Evolutionary conservation across 495 filamentous ascomycete genomes (phyloP).

Genomic region (Barbatosphaeria neglecta): DNA sequence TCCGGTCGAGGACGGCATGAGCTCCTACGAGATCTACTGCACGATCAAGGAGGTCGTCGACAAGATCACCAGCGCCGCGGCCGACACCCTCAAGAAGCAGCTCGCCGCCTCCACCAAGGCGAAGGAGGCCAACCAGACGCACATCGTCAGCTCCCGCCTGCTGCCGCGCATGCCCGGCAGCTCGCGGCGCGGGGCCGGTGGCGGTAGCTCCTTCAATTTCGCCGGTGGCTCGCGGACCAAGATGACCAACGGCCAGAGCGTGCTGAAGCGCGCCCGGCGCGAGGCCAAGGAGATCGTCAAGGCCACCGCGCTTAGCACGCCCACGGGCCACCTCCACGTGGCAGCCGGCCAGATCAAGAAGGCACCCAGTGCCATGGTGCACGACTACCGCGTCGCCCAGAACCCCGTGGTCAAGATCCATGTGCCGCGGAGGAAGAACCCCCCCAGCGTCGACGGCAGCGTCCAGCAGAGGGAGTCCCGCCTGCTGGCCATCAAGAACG

Average conservation of each 20-base stretch:
- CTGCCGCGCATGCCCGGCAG: constrained; percentile 6
- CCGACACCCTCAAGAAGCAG: constrained; percentile 23
- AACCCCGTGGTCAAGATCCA: constrained; percentile 8
- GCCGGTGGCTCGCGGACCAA: constrained; percentile 15
- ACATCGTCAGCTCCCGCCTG: constrained; percentile 9
- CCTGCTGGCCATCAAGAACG: constrained; percentile 14
- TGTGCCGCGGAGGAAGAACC: neutral
- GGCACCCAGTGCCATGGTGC: constrained; percentile 25
- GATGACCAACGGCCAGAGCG: constrained; percentile 6
- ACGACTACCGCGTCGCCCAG: constrained; percentile 17
- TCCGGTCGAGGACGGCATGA: constrained; percentile 15
- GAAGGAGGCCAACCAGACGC: constrained; percentile 14
- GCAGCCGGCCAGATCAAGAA: constrained; percentile 15
- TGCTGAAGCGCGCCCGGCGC: constrained; percentile 13
- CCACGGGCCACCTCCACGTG: constrained; percentile 10
- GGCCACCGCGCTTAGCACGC: constrained; percentile 12
- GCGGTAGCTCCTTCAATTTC: constrained; percentile 6
- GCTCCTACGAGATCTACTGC: constrained; percentile 25
- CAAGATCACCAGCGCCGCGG: constrained; percentile 38
- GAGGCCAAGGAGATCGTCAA: constrained; percentile 14
- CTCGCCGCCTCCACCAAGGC: constrained; percentile 17
- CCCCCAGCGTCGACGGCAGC: neutral
- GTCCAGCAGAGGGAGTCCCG: constrained; percentile 12
- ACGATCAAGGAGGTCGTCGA: constrained; percentile 28
- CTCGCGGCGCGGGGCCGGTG: constrained; percentile 2